Evolutionary conservation across 2,329 filamentous ascomycete species (phyloP).

Genomic region (Alternaria metachromatica): DNA sequence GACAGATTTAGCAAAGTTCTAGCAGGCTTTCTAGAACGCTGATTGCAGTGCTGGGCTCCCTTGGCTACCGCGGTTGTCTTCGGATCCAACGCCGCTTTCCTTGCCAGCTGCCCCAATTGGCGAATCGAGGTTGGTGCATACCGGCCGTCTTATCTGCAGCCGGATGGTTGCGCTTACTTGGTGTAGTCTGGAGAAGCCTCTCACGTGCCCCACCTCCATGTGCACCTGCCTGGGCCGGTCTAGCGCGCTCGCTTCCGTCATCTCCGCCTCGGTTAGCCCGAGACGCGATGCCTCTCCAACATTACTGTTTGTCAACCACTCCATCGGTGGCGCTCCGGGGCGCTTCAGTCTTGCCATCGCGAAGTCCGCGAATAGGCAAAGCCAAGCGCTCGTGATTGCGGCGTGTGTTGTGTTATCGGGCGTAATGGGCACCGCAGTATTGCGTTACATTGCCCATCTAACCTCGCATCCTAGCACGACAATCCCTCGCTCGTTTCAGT

Average conservation of each 20-base stretch:
- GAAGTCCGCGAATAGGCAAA: neutral
- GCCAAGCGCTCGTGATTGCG: conserved; percentile 14
- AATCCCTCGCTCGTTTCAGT: conserved; percentile 21
- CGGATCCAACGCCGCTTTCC: conserved; percentile 18
- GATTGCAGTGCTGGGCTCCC: conserved; percentile 3
- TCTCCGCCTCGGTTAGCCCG: conserved; percentile 18
- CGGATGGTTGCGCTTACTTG: conserved; percentile 11
- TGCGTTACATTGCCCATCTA: conserved; percentile 20
- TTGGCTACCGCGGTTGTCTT: conserved; percentile 20
- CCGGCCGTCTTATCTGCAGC: conserved; percentile 20
- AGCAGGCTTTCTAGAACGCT: conserved; percentile 32
- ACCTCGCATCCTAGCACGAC: conserved; percentile 11
- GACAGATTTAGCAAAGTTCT: conserved; percentile 13
- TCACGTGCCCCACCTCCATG: conserved; percentile 24
- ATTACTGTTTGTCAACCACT: conserved; percentile 20
- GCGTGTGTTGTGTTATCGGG: conserved; percentile 12
- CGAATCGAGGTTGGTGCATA: neutral
- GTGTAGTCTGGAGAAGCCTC: conserved; percentile 19
- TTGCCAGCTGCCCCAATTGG: conserved; percentile 35
- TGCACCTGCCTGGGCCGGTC: conserved; percentile 1
- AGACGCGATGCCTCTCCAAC: conserved; percentile 5
- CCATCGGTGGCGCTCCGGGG: conserved; percentile 20
- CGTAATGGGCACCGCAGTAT: conserved; percentile 11
- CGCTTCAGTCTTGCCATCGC: conserved; percentile 12
- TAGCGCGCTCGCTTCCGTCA: neutral